Percentiles rank a stretch among this genome's conserved stretches.
Conservation (phyloP, 148 eudicot species). For the Amaranthus palmeri region DNA sequence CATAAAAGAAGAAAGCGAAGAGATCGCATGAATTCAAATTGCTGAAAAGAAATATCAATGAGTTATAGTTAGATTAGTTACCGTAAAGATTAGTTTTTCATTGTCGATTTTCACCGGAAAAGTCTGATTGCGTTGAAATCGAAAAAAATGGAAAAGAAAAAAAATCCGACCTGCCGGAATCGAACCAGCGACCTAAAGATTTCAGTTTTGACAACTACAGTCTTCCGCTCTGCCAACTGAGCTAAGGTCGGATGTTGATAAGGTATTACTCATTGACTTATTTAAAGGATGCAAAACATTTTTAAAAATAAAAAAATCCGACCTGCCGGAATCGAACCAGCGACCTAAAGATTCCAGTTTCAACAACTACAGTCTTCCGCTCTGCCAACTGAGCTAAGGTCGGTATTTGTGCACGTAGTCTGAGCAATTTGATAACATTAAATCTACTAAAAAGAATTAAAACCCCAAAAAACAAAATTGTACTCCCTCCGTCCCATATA, state of each 20-base stretch:
- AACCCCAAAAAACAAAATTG: too few relatives aligned
- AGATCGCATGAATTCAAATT: too few relatives aligned
- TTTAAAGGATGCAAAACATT: too few relatives aligned
- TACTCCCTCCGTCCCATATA: too few relatives aligned
- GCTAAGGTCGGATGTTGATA: not conserved
- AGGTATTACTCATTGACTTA: too few relatives aligned
- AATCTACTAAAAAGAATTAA: too few relatives aligned
- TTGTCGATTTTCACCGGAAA: not conserved
- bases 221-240: conserved; percentile 7
- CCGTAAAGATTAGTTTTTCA: not conserved
- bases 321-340: conserved; percentile 87
- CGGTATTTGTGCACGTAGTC: not conserved
- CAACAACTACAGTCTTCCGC: conserved; percentile 29
- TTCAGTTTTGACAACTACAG: conserved; percentile 11
- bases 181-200: conserved; percentile 58
- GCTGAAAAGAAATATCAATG: too few relatives aligned
- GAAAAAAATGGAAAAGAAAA: not conserved
- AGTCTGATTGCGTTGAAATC: too few relatives aligned
- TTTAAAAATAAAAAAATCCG: conserved; percentile 26
- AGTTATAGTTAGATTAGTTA: too few relatives aligned
- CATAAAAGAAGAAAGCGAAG: too few relatives aligned
- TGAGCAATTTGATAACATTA: too few relatives aligned
- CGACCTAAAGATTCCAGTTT: conserved; percentile 62
- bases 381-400: conserved; percentile 51
- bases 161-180: conserved; percentile 19